These are phyloP conservation scores for Pneumocystis sp. DNA, from an alignment of 1,139 yeast species.

Conservation along the genomic window DNA sequence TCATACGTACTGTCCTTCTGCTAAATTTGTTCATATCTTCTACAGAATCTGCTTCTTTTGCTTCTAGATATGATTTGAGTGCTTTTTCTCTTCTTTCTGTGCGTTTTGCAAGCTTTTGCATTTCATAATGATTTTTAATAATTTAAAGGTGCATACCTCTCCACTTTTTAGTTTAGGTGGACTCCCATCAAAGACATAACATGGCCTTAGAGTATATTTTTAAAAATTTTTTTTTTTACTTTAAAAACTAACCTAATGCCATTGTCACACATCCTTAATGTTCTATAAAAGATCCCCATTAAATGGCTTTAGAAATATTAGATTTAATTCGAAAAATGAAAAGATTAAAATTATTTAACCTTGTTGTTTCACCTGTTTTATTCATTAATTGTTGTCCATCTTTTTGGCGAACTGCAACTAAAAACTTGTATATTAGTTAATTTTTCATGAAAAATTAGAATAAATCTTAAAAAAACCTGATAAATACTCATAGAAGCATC, in stretches of 20 bases:
- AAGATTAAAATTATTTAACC: conserved; percentile 20
- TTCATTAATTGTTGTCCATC: conserved; percentile 90
- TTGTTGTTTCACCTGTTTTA: conserved; percentile 85
- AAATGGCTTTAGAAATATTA: conserved; percentile 34
- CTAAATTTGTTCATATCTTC: conserved; percentile 67
- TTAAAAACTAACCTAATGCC: conserved; percentile 39
- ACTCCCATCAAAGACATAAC: conserved; percentile 91
- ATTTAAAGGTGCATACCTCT: conserved; percentile 35
- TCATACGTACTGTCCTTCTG: conserved; percentile 75
- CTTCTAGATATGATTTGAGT: conserved; percentile 50
- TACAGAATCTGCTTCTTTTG: conserved; percentile 65
- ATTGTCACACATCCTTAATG: conserved; percentile 72
- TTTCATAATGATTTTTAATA: not conserved
- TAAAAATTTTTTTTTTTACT: not conserved
- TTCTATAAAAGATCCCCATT: conserved; percentile 90
- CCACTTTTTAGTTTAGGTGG: conserved; percentile 89
- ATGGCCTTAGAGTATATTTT: conserved; percentile 37
- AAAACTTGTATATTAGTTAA: conserved; percentile 80
- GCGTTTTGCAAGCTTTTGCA: conserved; percentile 42
- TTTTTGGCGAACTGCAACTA: conserved; percentile 89
- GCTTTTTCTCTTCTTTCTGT: conserved; percentile 73
- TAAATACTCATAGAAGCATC: conserved; percentile 27
- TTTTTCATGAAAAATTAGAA: conserved; percentile 35
- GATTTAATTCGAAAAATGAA: not conserved
- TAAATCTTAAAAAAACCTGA: conserved; percentile 8